Percentiles rank a stretch among this genome's conserved stretches.
Conservation (phyloP, 345 rosid species). For the Sisymbrium irio region DNA sequence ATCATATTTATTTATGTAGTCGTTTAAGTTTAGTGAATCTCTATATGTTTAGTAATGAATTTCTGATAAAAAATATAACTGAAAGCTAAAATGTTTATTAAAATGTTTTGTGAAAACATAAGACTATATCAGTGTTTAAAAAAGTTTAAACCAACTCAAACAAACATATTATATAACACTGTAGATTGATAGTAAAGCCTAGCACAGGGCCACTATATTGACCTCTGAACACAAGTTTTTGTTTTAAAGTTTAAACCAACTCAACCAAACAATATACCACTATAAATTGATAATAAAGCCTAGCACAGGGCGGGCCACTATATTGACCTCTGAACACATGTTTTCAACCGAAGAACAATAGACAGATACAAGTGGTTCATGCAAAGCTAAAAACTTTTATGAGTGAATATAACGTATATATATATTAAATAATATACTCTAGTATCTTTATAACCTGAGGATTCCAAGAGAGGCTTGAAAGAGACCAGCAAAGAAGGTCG, state of each 20-base stretch:
- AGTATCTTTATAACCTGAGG: constrained; percentile 59
- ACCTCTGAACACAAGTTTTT: neutral
- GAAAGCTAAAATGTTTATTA: neutral
- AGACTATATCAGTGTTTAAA: neutral
- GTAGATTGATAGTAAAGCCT: neutral
- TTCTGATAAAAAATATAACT: neutral
- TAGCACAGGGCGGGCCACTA: constrained; percentile 3
- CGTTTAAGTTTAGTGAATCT: neutral
- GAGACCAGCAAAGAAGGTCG: constrained; percentile 94
- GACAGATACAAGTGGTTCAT: neutral
- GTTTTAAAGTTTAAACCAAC: neutral
- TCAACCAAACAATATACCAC: neutral
- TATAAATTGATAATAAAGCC: neutral
- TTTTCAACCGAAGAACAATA: constrained; percentile 1
- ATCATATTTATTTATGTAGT: neutral
- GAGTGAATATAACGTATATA: neutral
- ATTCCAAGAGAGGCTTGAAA: constrained; percentile 93
- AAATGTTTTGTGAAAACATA: neutral
- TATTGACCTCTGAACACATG: neutral
- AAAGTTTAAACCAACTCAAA: neutral
- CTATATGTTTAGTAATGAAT: neutral
- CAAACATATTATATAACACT: constrained; percentile 10
- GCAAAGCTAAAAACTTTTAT: neutral
- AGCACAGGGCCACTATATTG: constrained; percentile 7
- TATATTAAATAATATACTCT: neutral